Evolutionary conservation across 2,329 filamentous ascomycete genomes (phyloP).

Genomic region (Fusarium nurragi): DNA sequence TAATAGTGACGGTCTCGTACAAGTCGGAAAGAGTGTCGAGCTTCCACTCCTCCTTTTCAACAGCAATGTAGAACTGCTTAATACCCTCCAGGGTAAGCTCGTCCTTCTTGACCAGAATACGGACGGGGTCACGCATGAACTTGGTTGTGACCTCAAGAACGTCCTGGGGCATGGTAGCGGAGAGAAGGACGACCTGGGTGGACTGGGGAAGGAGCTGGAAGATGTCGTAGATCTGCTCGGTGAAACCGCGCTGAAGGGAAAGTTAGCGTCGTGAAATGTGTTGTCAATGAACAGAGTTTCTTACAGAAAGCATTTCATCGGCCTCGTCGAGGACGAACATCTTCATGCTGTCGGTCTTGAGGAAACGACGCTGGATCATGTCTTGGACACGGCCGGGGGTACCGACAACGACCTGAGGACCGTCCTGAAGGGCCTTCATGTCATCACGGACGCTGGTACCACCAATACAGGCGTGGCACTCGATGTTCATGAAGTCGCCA

Average conservation of each 20-base stretch:
- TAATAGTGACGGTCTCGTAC: slow-evolving; percentile 99
- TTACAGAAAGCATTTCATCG: slow-evolving; percentile 96
- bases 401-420: slow-evolving; percentile 96
- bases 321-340: slow-evolving; percentile 99
- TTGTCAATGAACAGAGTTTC: slow-evolving; percentile 45
- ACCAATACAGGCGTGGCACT: slow-evolving; percentile 99
- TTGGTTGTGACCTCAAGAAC: slow-evolving; percentile 99
- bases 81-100: slow-evolving; percentile 99
- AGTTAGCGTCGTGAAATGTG: slow-evolving; percentile 48
- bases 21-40: slow-evolving; percentile 98
- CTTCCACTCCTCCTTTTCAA: slow-evolving; percentile 99
- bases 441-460: slow-evolving; percentile 98
- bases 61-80: slow-evolving; percentile 99
- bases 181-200: slow-evolving; percentile 97
- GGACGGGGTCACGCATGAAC: slow-evolving; percentile 99
- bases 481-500: slow-evolving; percentile 99
- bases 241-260: slow-evolving; percentile 83
- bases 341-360: slow-evolving; percentile 98
- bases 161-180: slow-evolving; percentile 98
- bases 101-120: slow-evolving; percentile 99
- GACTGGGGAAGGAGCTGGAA: slow-evolving; percentile 98
- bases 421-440: slow-evolving; percentile 96
- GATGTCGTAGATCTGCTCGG: slow-evolving; percentile 99
- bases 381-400: slow-evolving; percentile 98
- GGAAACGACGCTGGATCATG: slow-evolving; percentile 98